These are phyloP conservation scores for Aspergillus carlsbadensis DNA, from an alignment of 495 filamentous ascomycete genomes.

Conservation along the genomic window DNA sequence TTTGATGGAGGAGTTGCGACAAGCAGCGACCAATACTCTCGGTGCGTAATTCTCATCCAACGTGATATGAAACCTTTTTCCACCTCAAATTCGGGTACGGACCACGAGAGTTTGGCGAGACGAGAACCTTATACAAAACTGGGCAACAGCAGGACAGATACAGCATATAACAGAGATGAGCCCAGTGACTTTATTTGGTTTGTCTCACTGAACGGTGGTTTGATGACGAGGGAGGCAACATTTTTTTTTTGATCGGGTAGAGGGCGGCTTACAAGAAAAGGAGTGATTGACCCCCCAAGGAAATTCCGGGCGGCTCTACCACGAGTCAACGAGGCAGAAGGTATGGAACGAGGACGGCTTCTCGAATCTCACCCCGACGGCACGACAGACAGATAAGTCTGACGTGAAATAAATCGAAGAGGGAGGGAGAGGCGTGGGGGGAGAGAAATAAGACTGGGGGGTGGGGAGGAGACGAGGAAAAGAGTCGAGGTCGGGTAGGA, in stretches of 20 bases:
- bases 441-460: conserved; percentile 14
- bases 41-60: conserved; percentile 10
- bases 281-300: conserved; percentile 24
- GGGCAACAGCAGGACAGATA: background rate
- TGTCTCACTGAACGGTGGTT: conserved; percentile 7
- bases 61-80: conserved; percentile 17
- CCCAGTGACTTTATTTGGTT: conserved; percentile 6
- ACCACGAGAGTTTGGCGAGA: background rate
- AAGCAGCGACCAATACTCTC: conserved; percentile 21
- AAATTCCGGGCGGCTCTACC: conserved; percentile 27
- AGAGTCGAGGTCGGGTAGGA: conserved; percentile 18
- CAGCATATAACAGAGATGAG: background rate
- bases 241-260: conserved; percentile 8
- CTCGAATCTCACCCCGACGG: conserved; percentile 16
- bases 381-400: conserved; percentile 24
- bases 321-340: conserved; percentile 43
- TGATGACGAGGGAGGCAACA: conserved; percentile 8
- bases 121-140: background rate
- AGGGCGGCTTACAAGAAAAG: conserved; percentile 28
- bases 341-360: conserved; percentile 12
- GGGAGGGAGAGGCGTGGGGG: conserved; percentile 16
- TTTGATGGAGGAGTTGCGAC: conserved; percentile 8
- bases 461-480: conserved; percentile 15
- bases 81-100: background rate
- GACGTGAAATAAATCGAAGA: conserved; percentile 22